These are phyloP conservation scores for Neonectria punicea DNA, from an alignment of 2,329 filamentous ascomycete species.

Conservation along the genomic window DNA sequence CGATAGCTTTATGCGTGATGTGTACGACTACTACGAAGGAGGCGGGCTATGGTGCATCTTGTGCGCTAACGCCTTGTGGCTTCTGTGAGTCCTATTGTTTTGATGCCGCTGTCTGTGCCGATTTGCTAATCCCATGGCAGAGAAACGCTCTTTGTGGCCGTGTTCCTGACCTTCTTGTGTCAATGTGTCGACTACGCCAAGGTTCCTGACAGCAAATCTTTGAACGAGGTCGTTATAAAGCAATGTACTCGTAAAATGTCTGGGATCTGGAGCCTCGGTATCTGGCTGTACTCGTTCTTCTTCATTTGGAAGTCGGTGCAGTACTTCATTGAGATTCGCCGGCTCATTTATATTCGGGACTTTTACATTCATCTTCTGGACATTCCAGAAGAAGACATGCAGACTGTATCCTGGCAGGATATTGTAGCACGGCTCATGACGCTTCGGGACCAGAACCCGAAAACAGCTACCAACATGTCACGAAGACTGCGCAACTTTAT, in stretches of 20 bases:
- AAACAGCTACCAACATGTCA: constrained; percentile 71
- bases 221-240: constrained; percentile 68
- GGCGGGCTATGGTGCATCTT: constrained; percentile 89
- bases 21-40: constrained; percentile 87
- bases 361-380: constrained; percentile 87
- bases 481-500: constrained; percentile 66
- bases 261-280: constrained; percentile 76
- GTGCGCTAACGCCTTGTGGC: constrained; percentile 74
- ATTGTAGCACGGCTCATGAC: constrained; percentile 87
- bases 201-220: constrained; percentile 71
- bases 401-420: constrained; percentile 94
- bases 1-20: constrained; percentile 84
- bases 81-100: constrained; percentile 67
- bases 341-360: constrained; percentile 81
- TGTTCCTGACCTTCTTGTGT: constrained; percentile 83
- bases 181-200: constrained; percentile 87
- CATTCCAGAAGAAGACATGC: constrained; percentile 85
- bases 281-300: constrained; percentile 88
- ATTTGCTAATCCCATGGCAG: constrained; percentile 52
- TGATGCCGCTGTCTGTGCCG: too few species aligned
- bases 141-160: constrained; percentile 83
- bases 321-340: constrained; percentile 77
- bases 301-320: constrained; percentile 85
- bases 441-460: constrained; percentile 85
- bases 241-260: constrained; percentile 83